phyloP scores from a whole-genome alignment of 129 eudicot species.

The Heracleum sosnowskyi region DNA sequence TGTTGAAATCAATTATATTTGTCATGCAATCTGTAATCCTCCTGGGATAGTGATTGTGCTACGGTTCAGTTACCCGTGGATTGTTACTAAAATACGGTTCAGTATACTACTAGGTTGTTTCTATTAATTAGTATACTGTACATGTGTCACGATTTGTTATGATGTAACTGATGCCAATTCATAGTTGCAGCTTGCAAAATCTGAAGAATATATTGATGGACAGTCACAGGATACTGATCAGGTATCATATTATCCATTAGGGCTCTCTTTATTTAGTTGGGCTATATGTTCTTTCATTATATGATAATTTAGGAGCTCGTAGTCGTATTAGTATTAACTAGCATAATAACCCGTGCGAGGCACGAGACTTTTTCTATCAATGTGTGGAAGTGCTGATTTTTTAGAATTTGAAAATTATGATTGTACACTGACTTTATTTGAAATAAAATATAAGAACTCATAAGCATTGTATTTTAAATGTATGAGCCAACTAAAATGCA shows the following conservation, averaged over 20 bases:
- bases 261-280: not conserved
- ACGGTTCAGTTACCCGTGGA: not conserved
- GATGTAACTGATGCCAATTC: conserved; percentile 11
- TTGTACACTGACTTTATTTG: too few relatives aligned
- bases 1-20: not conserved
- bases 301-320: not conserved
- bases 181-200: conserved; percentile 62
- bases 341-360: too few relatives aligned
- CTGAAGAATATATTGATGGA: conserved; percentile 92
- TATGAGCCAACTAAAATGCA: too few relatives aligned
- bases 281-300: not conserved
- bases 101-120: too few relatives aligned
- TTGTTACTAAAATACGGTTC: not conserved
- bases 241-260: conserved; percentile 29
- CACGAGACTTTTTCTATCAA: too few relatives aligned
- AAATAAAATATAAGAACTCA: too few relatives aligned
- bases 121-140: not conserved
- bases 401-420: too few relatives aligned
- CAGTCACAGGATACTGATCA: conserved; percentile 74
- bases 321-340: not conserved
- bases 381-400: too few relatives aligned
- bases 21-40: not conserved
- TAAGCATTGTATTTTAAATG: too few relatives aligned
- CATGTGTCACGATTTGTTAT: not conserved
- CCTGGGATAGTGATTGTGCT: not conserved